Conservation (phyloP, 2,329 filamentous ascomycete genomes). For the Fusarium equiseti region DNA sequence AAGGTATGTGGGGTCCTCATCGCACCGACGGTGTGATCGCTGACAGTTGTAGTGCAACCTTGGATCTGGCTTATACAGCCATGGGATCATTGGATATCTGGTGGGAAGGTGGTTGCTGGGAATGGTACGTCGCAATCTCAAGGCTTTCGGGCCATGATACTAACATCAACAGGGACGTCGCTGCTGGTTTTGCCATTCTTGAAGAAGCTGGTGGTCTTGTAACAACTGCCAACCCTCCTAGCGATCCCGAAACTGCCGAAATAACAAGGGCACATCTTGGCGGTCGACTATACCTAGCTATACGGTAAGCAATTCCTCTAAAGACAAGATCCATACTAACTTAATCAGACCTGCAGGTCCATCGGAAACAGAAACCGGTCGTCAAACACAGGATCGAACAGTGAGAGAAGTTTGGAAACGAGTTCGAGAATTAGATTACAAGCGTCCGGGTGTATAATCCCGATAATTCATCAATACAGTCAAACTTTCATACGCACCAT, state of each 20-base stretch:
- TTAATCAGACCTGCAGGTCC: slow-evolving; percentile 70
- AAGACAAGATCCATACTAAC: not conserved
- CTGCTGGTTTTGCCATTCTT: slow-evolving; percentile 79
- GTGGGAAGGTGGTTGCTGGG: slow-evolving; percentile 87
- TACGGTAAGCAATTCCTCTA: slow-evolving; percentile 60
- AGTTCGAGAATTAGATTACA: slow-evolving; percentile 74
- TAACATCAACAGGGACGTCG: slow-evolving; percentile 71
- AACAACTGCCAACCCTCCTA: slow-evolving; percentile 79
- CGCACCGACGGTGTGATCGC: not conserved
- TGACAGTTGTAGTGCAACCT: slow-evolving; percentile 68
- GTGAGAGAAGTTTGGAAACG: slow-evolving; percentile 80
- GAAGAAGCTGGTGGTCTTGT: slow-evolving; percentile 80
- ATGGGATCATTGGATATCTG: slow-evolving; percentile 83
- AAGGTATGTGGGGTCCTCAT: slow-evolving; percentile 51
- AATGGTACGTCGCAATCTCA: slow-evolving; percentile 66
- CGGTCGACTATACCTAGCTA: slow-evolving; percentile 77
- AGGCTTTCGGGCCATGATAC: not conserved
- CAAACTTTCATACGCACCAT: not conserved
- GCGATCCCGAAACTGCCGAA: slow-evolving; percentile 64
- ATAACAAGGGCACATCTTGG: slow-evolving; percentile 73
- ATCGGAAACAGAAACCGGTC: slow-evolving; percentile 70
- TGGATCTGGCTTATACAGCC: slow-evolving; percentile 80
- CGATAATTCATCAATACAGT: not conserved
- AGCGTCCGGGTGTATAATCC: slow-evolving; percentile 64
- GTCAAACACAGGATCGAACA: slow-evolving; percentile 75